phyloP scores from a whole-genome alignment of 2,329 filamentous ascomycete species.

The Cercospora citrullina region DNA sequence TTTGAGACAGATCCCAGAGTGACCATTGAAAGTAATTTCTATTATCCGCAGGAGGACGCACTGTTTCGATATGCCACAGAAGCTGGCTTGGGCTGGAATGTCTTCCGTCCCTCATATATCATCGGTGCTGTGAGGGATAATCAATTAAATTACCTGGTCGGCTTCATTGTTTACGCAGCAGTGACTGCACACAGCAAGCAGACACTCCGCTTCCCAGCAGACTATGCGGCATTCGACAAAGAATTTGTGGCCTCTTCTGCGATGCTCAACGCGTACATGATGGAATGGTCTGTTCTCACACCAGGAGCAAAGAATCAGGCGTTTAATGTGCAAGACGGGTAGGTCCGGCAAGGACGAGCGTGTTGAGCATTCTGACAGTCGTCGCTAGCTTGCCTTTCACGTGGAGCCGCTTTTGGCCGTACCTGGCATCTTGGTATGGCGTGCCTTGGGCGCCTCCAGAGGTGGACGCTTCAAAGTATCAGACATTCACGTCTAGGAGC shows the following conservation, averaged over 20 bases:
- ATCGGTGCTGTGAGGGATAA: conserved; percentile 51
- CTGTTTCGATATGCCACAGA: conserved; percentile 45
- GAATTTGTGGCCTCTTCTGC: conserved; percentile 45
- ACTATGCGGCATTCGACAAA: conserved; percentile 48
- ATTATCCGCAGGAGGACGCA: conserved; percentile 55
- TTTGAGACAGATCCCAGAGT: conserved; percentile 49
- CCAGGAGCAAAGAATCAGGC: conserved; percentile 43
- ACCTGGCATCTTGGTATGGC: conserved; percentile 48
- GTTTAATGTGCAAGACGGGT: conserved; percentile 52
- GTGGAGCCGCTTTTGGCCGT: conserved; percentile 51
- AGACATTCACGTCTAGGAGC: conserved; percentile 16
- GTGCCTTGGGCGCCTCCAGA: conserved; percentile 21
- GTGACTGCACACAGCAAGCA: conserved; percentile 45
- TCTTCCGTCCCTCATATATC: conserved; percentile 50
- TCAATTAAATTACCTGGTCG: conserved; percentile 50
- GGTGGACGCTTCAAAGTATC: conserved; percentile 21
- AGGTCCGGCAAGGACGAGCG: neutral
- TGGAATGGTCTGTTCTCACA: conserved; percentile 50
- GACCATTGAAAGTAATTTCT: conserved; percentile 53
- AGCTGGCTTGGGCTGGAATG: conserved; percentile 41
- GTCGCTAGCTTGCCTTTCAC: conserved; percentile 40
- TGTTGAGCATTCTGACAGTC: neutral
- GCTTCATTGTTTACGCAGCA: conserved; percentile 50
- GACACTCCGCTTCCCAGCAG: conserved; percentile 47
- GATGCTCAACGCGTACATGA: conserved; percentile 50